A percentile compares a stretch with the other conserved stretches of the same genome.
Conservation (phyloP, 2,329 filamentous ascomycete genomes). For the Claviceps maximensis region DNA sequence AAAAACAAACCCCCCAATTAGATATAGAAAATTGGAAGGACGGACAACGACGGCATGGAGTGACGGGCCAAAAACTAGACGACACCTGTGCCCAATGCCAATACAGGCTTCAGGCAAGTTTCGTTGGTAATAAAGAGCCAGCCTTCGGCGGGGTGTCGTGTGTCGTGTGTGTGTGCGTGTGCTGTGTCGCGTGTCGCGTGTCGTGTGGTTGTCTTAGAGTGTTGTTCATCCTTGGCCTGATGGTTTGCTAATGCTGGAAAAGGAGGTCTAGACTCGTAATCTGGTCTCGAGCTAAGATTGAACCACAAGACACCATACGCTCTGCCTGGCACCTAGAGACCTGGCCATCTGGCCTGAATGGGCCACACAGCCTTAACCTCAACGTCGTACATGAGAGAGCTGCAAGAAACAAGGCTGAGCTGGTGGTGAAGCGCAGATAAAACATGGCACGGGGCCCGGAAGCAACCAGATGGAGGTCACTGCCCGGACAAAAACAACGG, state of each 20-base stretch:
- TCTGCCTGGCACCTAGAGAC: background rate
- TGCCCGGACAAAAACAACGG: background rate
- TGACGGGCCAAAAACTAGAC: background rate
- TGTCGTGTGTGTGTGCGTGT: background rate
- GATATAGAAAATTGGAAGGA: background rate
- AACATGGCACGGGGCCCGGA: background rate
- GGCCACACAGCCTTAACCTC: background rate
- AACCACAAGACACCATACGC: too few relatives aligned
- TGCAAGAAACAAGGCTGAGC: conserved; percentile 1
- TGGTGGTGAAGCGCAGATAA: background rate
- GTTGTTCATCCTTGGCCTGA: background rate
- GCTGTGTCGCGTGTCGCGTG: background rate
- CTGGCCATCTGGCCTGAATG: background rate
- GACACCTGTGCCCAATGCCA: background rate
- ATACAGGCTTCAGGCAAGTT: conserved; percentile 2
- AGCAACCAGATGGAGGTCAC: background rate
- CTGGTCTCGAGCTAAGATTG: too few relatives aligned
- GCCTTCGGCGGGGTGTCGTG: background rate
- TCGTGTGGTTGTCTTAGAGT: background rate
- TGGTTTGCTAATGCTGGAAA: background rate
- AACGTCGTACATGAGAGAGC: conserved; percentile 1
- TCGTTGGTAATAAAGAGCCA: background rate
- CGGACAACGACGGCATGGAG: background rate
- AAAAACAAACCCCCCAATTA: background rate
- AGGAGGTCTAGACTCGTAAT: too few relatives aligned